Base-by-base conservation (phyloP, 2,329 filamentous ascomycete genomes). In the Stenocarpella maydis region DNA sequence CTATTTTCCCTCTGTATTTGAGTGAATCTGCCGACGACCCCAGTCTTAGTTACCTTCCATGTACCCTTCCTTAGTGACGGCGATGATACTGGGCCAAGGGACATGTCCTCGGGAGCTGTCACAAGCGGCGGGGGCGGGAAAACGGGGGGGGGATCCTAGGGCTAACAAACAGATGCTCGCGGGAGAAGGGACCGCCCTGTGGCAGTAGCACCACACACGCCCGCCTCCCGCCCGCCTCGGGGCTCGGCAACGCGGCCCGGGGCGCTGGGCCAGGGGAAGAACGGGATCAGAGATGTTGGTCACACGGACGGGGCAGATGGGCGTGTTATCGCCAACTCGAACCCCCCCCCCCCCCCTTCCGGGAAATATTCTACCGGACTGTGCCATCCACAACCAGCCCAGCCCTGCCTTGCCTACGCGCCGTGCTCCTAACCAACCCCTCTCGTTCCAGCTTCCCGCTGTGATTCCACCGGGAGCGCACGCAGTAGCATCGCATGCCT, bases 401-500 rank as follows among this genome's bases (percentile, higher is more conserved):
- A 8, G 10, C 34, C 34, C 10, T 12, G 34, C 34, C 54, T 43
- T 14, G 55, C 41, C 58, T 63, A 63, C 58, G 58, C 58, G 58
- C 58, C 58, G 12, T 63, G 28, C n/a, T 37, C 34, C 34, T 12
- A 37, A 37, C 26, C 49, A 26, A 8, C 49, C 24, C 24, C 4
- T 3, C 53, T n/a, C 34, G n/a, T n/a, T n/a, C 53, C 53, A 37
- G 8, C 24, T 19, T 4, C 17, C 58, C 26, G 49, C 65, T 67
- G 52, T 67, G 52, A 58, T 67, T 58, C 58, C 52, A 67, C 43
- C 43, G 31, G 26, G 54, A 67, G 41, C 26, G 43, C 39, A 58
- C 65, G 52, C 65, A 47, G 65, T 67, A 67, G 65, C 65, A 67
- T 67, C 28, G 65, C 65, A 67, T 67, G 65, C 31, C n/a, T 4